phyloP scores from a whole-genome alignment of 2,329 filamentous ascomycete species.

The Zymoseptoria ardabiliae region DNA sequence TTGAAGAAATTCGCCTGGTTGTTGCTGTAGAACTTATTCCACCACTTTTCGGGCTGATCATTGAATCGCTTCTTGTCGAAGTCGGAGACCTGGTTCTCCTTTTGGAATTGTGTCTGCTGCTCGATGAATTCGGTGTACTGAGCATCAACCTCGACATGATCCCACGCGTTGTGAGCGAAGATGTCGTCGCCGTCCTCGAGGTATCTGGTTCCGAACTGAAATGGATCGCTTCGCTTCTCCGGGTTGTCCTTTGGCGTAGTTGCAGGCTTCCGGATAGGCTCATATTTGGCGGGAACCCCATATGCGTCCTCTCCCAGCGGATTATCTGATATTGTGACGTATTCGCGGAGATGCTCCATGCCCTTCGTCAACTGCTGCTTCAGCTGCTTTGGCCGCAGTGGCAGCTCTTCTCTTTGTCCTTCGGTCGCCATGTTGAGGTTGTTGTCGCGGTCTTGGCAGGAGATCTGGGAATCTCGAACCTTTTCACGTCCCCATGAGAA shows the following conservation, averaged over 20 bases:
- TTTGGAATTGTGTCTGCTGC: slow-evolving; percentile 76
- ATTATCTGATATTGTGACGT: slow-evolving; percentile 37
- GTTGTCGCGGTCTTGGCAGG: slow-evolving; percentile 3
- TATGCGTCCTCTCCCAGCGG: slow-evolving; percentile 38
- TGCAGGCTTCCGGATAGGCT: slow-evolving; percentile 39
- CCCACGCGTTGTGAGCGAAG: slow-evolving; percentile 98
- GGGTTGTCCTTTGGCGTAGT: slow-evolving; percentile 66
- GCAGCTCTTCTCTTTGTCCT: slow-evolving; percentile 6
- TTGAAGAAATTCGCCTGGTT: slow-evolving; percentile 98
- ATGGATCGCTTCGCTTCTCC: slow-evolving; percentile 82
- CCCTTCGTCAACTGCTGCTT: slow-evolving; percentile 43
- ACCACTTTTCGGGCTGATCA: slow-evolving; percentile 84
- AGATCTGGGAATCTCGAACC: neutral
- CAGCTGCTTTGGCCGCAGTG: slow-evolving; percentile 24
- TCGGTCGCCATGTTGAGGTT: slow-evolving; percentile 15
- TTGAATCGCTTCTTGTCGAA: slow-evolving; percentile 93
- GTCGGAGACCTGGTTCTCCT: slow-evolving; percentile 77
- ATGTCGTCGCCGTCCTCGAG: slow-evolving; percentile 80
- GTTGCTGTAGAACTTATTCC: slow-evolving; percentile 97
- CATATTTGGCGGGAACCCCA: slow-evolving; percentile 42
- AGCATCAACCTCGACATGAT: slow-evolving; percentile 90
- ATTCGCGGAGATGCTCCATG: slow-evolving; percentile 47
- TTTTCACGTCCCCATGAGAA: neutral
- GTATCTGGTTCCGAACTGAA: slow-evolving; percentile 87
- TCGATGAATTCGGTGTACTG: slow-evolving; percentile 80